Base-by-base conservation (phyloP, 208 protist species). In the Trypanosoma congolense region DNA sequence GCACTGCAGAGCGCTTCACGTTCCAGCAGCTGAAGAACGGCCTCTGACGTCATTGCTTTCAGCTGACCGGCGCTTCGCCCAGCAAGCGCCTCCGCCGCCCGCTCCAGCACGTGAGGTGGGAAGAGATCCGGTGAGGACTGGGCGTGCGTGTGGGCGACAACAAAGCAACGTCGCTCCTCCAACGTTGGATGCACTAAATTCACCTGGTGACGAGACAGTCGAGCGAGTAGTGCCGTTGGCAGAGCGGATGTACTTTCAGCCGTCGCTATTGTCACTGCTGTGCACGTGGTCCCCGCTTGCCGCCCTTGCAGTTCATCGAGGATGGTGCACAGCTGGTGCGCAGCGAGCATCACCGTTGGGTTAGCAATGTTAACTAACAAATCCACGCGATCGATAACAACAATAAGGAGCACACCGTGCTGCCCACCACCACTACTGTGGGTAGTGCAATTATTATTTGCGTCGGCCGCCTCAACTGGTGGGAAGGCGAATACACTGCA, bases 361-460 rank as follows among this genome's bases (percentile, higher is more conserved):
- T 79, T 79, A 22, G 66, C 45, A 6, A 49, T 29, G 0, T 28
- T 52, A 42, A 63, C 62, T 33, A 89, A 55, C 42, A 89, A 49
- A 29, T 89, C 71, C 24, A 83, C 57, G 24, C 55, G 48, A 35
- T 81, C 65, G 25, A 89, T 21, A 6, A 58, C 46, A 9, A 89
- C 12, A 28, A 81, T 31, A 30, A 89, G 29, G 10, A 68, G n/a
- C 5, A 41, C 44, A 18, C 21, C 43, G 16, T 19, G 5, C 21
- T 4, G 29, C 12, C 12, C 33, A 38, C 9, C 33, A 38, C 33
- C 33, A 12, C 12, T 38, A 38, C 6, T 12, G 33, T 12, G 33
- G 33, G 6, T 38, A 16, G 9, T 12, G 12, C 33, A 16, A 12
- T 38, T 12, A 38, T 38, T 6, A 38, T 38, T 6, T 2, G 18